phyloP scores from a whole-genome alignment of 169 alveolate species.

The Plasmodium reichenowi region DNA sequence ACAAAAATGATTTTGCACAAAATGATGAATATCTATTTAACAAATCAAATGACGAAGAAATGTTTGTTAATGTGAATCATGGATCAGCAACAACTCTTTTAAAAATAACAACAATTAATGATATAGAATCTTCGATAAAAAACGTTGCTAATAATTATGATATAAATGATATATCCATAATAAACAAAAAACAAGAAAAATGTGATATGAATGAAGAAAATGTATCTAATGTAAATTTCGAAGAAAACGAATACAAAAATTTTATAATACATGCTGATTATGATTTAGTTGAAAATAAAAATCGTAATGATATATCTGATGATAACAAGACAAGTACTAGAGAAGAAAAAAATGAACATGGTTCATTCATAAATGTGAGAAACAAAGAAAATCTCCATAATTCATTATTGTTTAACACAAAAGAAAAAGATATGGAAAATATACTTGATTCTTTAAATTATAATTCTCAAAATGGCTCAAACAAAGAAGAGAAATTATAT shows the following conservation, averaged over 20 bases:
- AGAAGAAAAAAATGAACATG: constrained; percentile 18
- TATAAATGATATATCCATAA: constrained; percentile 1
- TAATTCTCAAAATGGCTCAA: constrained; percentile 23
- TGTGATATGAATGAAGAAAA: background rate
- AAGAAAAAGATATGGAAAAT: background rate
- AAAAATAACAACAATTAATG: too few relatives aligned
- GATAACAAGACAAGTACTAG: background rate
- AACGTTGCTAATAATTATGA: background rate
- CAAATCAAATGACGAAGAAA: too few relatives aligned
- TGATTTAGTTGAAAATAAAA: constrained; percentile 7
- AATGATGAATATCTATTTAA: background rate
- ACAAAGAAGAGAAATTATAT: background rate
- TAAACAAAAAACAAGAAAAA: constrained; percentile 5
- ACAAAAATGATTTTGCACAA: background rate
- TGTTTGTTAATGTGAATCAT: too few relatives aligned
- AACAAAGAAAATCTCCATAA: constrained; percentile 23
- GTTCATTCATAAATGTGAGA: background rate
- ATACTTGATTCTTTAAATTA: constrained; percentile 36
- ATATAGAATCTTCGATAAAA: background rate
- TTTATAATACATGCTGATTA: background rate
- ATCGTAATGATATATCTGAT: background rate
- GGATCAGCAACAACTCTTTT: too few relatives aligned
- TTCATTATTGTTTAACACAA: constrained; percentile 29
- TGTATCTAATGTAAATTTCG: background rate
- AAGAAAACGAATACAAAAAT: constrained; percentile 1